These are phyloP conservation scores for Aspergillus terreus DNA, from an alignment of 2,329 filamentous ascomycete species.

Conservation along the genomic window DNA sequence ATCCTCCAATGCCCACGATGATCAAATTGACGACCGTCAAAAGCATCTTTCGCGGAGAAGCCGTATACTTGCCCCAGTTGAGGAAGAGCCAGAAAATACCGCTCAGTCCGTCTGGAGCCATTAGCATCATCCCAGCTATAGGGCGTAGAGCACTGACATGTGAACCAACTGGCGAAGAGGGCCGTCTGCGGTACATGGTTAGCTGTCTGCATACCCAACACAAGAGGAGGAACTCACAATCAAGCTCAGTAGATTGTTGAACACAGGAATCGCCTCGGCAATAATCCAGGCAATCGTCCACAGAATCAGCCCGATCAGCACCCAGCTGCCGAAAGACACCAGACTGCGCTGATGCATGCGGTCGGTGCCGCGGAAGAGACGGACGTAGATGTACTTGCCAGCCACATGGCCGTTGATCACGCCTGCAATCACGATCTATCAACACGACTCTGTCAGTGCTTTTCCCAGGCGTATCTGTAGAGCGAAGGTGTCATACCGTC, in stretches of 20 bases:
- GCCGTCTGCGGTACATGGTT: slow-evolving; percentile 31
- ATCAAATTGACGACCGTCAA: slow-evolving; percentile 13
- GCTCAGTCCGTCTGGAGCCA: slow-evolving; percentile 5
- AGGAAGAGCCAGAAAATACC: slow-evolving; percentile 25
- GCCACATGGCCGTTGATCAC: slow-evolving; percentile 65
- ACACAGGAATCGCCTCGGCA: slow-evolving; percentile 63
- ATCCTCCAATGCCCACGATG: slow-evolving; percentile 7
- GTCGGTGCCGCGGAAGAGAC: slow-evolving; percentile 57
- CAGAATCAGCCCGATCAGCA: slow-evolving; percentile 49
- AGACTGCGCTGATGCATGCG: slow-evolving; percentile 47
- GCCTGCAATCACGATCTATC: slow-evolving; percentile 59
- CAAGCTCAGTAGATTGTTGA: slow-evolving; percentile 59
- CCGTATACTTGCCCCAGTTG: slow-evolving; percentile 18
- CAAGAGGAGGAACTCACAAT: slow-evolving; percentile 17
- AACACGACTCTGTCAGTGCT: background rate
- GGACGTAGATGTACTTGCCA: slow-evolving; percentile 60
- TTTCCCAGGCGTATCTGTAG: no score
- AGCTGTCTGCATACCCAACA: background rate
- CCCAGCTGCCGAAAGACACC: slow-evolving; percentile 52
- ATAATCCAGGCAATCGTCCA: slow-evolving; percentile 62
- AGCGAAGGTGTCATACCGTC: slow-evolving; percentile 7
- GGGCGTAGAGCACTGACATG: slow-evolving; percentile 23
- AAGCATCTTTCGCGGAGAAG: slow-evolving; percentile 16
- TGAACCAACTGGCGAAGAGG: slow-evolving; percentile 63
- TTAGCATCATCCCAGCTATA: background rate